Evolutionary conservation across 1,284 basidiomycete genomes (phyloP).

Genomic region (Tylopilus sp.): DNA sequence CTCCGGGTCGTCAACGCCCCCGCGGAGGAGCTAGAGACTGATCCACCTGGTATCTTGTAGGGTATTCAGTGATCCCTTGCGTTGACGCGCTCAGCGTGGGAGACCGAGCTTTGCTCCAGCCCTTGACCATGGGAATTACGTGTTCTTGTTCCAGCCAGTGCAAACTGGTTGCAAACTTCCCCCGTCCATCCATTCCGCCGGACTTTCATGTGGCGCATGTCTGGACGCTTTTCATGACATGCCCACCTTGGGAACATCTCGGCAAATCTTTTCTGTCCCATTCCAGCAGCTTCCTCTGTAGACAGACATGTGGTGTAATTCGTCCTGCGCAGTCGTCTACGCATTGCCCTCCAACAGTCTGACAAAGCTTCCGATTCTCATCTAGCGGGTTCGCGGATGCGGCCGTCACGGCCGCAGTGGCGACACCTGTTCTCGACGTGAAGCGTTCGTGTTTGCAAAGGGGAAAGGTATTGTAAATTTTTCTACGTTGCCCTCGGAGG

Average conservation of each 20-base stretch:
- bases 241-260: constrained; percentile 27
- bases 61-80: constrained; percentile 8
- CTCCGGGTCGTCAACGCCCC: constrained; percentile 1
- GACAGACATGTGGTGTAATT: constrained; percentile 1
- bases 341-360: background rate
- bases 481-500: background rate
- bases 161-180: constrained; percentile 7
- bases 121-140: constrained; percentile 19
- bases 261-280: constrained; percentile 22
- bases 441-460: background rate
- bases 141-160: background rate
- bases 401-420: constrained; percentile 16
- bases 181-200: constrained; percentile 22
- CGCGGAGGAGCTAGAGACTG: constrained; percentile 6
- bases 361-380: constrained; percentile 21
- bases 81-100: constrained; percentile 14
- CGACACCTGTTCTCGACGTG: constrained; percentile 14
- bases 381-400: constrained; percentile 8
- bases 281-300: constrained; percentile 2
- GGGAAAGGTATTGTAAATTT: background rate
- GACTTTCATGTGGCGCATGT: constrained; percentile 24
- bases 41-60: constrained; percentile 13
- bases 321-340: constrained; percentile 2
- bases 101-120: background rate
- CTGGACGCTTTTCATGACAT: constrained; percentile 8